phyloP scores from a whole-genome alignment of 2,329 filamentous ascomycete genomes.

The Lasiodiplodia gonubiensis region DNA sequence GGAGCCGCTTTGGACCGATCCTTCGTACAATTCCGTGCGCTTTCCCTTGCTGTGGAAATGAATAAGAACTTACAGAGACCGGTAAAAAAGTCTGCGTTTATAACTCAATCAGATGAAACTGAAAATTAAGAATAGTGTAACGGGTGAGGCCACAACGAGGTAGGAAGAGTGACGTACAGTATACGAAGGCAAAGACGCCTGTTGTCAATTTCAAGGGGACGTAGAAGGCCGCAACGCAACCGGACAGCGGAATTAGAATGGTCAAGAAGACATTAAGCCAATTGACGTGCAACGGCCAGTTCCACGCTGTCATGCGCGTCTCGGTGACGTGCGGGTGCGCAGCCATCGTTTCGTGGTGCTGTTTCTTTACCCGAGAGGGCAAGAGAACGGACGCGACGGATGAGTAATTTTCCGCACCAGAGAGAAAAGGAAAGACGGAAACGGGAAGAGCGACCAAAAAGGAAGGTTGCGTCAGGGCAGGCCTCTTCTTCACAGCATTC shows the following conservation, averaged over 20 bases:
- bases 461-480: not conserved
- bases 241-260: constrained; percentile 74
- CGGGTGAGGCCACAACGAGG: too few relatives aligned
- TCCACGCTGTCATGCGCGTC: constrained; percentile 75
- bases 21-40: not conserved
- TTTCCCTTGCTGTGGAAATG: not conserved
- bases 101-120: not conserved
- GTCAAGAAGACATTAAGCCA: constrained; percentile 90
- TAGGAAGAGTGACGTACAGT: constrained; percentile 54
- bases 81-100: constrained; percentile 69
- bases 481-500: not conserved
- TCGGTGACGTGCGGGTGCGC: constrained; percentile 74
- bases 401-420: constrained; percentile 2
- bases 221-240: constrained; percentile 75
- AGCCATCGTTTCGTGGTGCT: constrained; percentile 8
- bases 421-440: not conserved
- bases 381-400: not conserved
- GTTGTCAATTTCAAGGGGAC: constrained; percentile 76
- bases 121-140: not conserved
- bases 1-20: not conserved
- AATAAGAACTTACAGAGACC: constrained; percentile 56
- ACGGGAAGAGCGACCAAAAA: not conserved
- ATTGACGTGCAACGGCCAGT: constrained; percentile 93
- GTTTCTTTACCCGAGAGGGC: constrained; percentile 9
- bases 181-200: constrained; percentile 72